Base-by-base conservation (phyloP, 202 grass and related monocot genomes). In the Dendrocalamus latiflorus region DNA sequence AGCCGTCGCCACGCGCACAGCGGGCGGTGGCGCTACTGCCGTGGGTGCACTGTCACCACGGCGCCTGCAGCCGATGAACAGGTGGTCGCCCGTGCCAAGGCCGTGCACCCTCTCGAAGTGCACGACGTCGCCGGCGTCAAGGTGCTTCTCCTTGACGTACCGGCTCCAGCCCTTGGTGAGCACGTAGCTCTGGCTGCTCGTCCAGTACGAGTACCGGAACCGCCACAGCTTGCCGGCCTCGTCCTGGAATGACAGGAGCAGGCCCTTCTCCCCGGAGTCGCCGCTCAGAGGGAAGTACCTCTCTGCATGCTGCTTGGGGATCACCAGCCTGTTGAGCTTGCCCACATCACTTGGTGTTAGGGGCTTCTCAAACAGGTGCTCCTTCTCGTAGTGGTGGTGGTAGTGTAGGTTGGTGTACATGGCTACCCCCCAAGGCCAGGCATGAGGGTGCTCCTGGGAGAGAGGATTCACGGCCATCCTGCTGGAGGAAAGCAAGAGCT, bases 121-220 rank as follows among this genome's bases (percentile, higher is more conserved):
- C 37, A 97, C 91, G 1, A 94, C 85, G 43, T 97, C 94, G 45
- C 91, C 94, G 6, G 91, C 89, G 12, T 90, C 89, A 3, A 97
- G 94, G n/a, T 50, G 88, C 82, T 97, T 97, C 82, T 97, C 94
- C 88, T 94, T 97, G 74, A 97, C 90, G 76, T 93, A 97, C 55
- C 94, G 88, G 82, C 92, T 97, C 94, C 94, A 97, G 44, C 94
- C 94, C 75, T 93, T 94, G 86, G 94, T 97, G 37, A 97, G 75
- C 70, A 97, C 94, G 83, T 97, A 97, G 86, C 92, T 97, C 88
- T 97, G 92, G 90, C 92, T 97, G 83, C 94, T 97, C 5, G 90
- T 93, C 94, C 94, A 97, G 84, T 97, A 97, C 12, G 92, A 94
- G 86, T 97, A 97, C 60, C 94, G 81, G 88, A 97, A 97, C 67